These are phyloP conservation scores for Populus nigra DNA, from an alignment of 345 rosid genomes.

Conservation along the genomic window DNA sequence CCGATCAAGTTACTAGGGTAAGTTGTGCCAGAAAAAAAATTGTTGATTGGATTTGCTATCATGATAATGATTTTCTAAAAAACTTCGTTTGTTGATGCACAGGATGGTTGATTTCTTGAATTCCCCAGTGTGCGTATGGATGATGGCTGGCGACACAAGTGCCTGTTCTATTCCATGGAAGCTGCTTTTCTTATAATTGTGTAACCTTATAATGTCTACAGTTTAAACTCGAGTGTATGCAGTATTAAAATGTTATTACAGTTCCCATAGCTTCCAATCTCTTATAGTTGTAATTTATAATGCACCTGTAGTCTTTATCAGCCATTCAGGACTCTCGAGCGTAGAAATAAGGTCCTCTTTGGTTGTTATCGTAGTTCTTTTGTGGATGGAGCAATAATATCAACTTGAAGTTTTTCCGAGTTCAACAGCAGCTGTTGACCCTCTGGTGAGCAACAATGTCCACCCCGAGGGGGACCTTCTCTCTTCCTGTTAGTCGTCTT, in stretches of 20 bases:
- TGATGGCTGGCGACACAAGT: not conserved
- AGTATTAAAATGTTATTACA: not conserved
- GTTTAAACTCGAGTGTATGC: not conserved
- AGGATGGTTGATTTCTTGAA: constrained; percentile 1
- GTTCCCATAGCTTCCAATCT: not conserved
- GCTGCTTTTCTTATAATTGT: not conserved
- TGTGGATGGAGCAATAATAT: no score
- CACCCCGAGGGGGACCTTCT: no score
- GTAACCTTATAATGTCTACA: not conserved
- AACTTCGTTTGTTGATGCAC: not conserved
- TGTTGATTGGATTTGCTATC: not conserved
- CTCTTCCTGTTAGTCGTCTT: no score
- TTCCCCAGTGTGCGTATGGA: not conserved
- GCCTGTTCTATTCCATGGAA: not conserved
- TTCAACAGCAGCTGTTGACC: no score
- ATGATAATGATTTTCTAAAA: not conserved
- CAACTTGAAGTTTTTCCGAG: no score
- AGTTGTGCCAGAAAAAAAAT: not conserved
- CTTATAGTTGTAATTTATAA: not conserved
- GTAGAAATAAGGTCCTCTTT: not conserved
- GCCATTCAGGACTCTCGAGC: not conserved
- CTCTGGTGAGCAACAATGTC: no score
- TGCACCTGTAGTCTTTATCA: not conserved
- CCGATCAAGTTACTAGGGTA: constrained; percentile 24
- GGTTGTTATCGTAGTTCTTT: no score